phyloP scores from a whole-genome alignment of 345 rosid species.

The Dipteronia dyeriana region DNA sequence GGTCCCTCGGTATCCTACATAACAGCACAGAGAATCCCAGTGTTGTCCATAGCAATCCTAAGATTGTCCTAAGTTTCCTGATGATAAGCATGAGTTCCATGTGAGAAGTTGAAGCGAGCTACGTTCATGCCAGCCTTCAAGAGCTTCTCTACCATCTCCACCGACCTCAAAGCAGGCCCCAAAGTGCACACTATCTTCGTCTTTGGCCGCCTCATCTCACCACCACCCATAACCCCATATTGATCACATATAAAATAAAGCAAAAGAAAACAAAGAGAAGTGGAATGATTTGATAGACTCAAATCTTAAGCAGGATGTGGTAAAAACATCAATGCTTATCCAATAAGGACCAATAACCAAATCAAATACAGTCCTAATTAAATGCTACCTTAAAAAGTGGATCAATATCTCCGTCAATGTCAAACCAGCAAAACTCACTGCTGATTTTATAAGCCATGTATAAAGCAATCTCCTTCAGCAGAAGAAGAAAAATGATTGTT shows the following conservation, averaged over 20 bases:
- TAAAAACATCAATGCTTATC: neutral
- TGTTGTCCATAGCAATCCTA: constrained; percentile 33
- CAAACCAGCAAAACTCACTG: too few relatives aligned
- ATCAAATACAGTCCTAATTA: too few relatives aligned
- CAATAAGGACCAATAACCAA: constrained; percentile 1
- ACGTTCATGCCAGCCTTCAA: constrained; percentile 55
- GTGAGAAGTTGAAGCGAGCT: constrained; percentile 60
- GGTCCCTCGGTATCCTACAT: too few relatives aligned
- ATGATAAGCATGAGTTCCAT: constrained; percentile 57
- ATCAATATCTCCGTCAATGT: too few relatives aligned
- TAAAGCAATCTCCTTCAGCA: too few relatives aligned
- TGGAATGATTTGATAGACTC: too few relatives aligned
- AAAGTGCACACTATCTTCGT: constrained; percentile 71
- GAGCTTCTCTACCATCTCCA: constrained; percentile 52
- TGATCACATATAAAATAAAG: too few relatives aligned
- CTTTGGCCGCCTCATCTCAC: constrained; percentile 37
- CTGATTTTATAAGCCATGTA: too few relatives aligned
- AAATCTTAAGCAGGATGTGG: neutral
- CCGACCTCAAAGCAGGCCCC: constrained; percentile 58
- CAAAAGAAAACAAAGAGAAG: too few relatives aligned
- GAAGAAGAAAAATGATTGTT: too few relatives aligned
- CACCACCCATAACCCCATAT: neutral
- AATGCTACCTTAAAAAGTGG: too few relatives aligned
- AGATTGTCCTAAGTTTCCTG: constrained; percentile 67
- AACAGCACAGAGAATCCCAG: constrained; percentile 41